Evolutionary conservation across 495 filamentous ascomycete species (phyloP).

Genomic region (Penicillium paradoxum): DNA sequence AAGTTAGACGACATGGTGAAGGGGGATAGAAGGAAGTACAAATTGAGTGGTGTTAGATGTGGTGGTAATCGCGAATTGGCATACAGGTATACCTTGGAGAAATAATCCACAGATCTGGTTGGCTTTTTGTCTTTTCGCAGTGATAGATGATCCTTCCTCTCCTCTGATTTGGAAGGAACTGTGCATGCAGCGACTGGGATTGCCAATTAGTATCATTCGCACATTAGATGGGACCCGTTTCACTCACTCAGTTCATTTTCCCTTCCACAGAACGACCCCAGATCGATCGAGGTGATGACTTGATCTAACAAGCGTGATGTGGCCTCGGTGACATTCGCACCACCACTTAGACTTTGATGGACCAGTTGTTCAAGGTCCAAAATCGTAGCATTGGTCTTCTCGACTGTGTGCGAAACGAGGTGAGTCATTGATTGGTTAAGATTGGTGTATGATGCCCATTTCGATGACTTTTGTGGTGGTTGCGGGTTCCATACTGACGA

Average conservation of each 20-base stretch:
- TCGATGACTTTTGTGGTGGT: not conserved
- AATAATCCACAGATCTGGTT: slow-evolving; percentile 45
- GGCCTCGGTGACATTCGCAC: slow-evolving; percentile 39
- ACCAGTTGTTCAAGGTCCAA: slow-evolving; percentile 15
- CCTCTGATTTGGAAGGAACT: slow-evolving; percentile 10
- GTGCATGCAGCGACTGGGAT: slow-evolving; percentile 25
- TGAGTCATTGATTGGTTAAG: slow-evolving; percentile 13
- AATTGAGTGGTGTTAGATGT: slow-evolving; percentile 56
- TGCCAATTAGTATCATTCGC: not conserved
- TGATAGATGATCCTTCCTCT: slow-evolving; percentile 11
- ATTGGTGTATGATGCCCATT: slow-evolving; percentile 15
- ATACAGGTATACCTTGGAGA: slow-evolving; percentile 73
- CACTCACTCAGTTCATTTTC: slow-evolving; percentile 54
- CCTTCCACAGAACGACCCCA: slow-evolving; percentile 55
- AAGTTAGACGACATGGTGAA: not conserved
- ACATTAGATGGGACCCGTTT: not conserved
- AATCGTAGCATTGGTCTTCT: slow-evolving; percentile 19
- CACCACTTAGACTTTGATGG: slow-evolving; percentile 10
- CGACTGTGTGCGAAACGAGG: slow-evolving; percentile 12
- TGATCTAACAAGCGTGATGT: slow-evolving; percentile 47
- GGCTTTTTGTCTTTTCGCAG: slow-evolving; percentile 5
- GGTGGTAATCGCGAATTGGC: slow-evolving; percentile 71
- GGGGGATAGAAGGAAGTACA: slow-evolving; percentile 41
- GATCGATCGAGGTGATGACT: slow-evolving; percentile 65
- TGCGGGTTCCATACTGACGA: not conserved